Base-by-base conservation (phyloP, 495 filamentous ascomycete genomes). In the Penicillium mononematosum region DNA sequence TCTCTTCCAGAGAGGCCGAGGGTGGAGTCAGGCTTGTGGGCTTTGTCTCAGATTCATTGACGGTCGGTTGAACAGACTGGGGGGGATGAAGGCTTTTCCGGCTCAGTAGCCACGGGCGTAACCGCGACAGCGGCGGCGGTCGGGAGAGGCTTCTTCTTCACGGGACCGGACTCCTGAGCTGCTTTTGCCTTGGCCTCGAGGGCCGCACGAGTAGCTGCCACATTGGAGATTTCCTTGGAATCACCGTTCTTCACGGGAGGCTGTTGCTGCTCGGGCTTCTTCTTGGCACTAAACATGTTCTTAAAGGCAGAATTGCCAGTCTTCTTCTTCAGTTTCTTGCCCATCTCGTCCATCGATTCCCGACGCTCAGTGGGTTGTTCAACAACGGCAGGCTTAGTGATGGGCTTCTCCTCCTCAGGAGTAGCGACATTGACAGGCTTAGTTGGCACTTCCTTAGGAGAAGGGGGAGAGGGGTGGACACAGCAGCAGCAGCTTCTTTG, bases 141-240 rank as follows among this genome's bases (percentile, higher is more conserved):
- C 5, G 70, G 63, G 43, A 70, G 64, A 45, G 71, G 74, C 61
- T 74, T 74, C 63, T 76, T 77, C 64, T 68, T 75, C 46, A 76
- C 45, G 4, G 57, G 60, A 41, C 56, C 49, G 3, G 64, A 53
- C 45, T 74, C 73, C 54, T 75, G 73, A 20, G 74, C 67, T 7
- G 68, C 71, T 58, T 70, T 72, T 32, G 73, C 71, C 50, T 73
- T 78, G 51, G 66, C 73, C 34, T 76, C 73, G 20, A 81, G 72
- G 9, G 80, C 80, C 29, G 79, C 79, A 50, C 79, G 78, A 22
- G 79, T 78, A 57, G 77, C 78, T 19, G 79, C 79, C 52, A 81
- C 76, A 45, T 75, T 72, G 3, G 75, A 74, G 9, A 50, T 58
- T 12, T 72, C 71, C 52, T 58, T 64, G n/a, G 67, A 64, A 34